Evolutionary conservation across 768 basidiomycete species (phyloP), one percentile per base, ranked within the genome.

Genomic region (Suillus lakei): DNA sequence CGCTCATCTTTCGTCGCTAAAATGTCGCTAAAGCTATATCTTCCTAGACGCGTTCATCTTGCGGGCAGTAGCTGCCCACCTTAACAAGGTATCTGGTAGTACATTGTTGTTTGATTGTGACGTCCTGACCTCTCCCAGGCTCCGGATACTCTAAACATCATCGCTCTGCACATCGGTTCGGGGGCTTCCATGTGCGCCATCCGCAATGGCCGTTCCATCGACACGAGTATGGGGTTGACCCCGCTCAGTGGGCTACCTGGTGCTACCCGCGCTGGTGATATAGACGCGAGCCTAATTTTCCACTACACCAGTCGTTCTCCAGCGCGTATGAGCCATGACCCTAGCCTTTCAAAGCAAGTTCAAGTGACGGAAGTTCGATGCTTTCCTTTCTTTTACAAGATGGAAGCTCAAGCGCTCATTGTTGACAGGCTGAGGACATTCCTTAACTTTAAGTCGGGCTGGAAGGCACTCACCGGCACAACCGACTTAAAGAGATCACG

Each of bases 141-240:
- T 1, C 71, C 80, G 23, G 70, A 80, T 15, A 70, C 86, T 12
- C 78, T 90, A 54, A 94, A 90, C 73, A 82, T 96, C 60, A 93
- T 97, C 64, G 83, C 93, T 18, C 82, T 94, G 36, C 96, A 97
- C 75, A 86, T 97, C 63, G 95, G 95, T 5, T 93, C 92, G n/a
- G 96, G 96, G 16, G 95, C 95, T 0, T 93, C 91, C 16, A 87
- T 85, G 16, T 95, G 93, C 75, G 88, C 88, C 21, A 90, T 97
- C 74, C 82, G 83, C 58, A 73, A 81, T 44, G 96, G 96, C 26
- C 79, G 84, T 65, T 93, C 91, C 26, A 82, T 90, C 68, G 93
- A 97, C 76, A 96, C 94, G 1, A 90, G 87, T 43, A 98, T 98
- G 96, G 95, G 95, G 4, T 84, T 98, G 43, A 96, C 96, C 1